phyloP scores from a whole-genome alignment of 768 basidiomycete genomes.

The Russula abietina region DNA sequence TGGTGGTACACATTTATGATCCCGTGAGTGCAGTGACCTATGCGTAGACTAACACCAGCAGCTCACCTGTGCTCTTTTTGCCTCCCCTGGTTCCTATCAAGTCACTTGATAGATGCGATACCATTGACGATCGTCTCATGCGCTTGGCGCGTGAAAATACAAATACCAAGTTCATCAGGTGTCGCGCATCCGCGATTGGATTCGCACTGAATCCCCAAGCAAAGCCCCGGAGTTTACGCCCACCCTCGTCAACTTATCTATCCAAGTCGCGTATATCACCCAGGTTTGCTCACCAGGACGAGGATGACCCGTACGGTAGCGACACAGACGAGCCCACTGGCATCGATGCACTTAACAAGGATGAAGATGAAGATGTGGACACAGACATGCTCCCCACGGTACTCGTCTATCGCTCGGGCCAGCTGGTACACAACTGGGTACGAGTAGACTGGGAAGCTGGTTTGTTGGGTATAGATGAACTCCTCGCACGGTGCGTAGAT shows the following conservation, averaged over 20 bases:
- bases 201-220: conserved; percentile 45
- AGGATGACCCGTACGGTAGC: conserved; percentile 45
- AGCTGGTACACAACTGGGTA: conserved; percentile 86
- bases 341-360: conserved; percentile 18
- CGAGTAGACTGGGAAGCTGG: conserved; percentile 84
- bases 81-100: conserved; percentile 27
- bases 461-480: conserved; percentile 57
- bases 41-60: neutral
- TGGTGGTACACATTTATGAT: conserved; percentile 82
- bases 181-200: conserved; percentile 68
- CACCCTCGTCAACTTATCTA: conserved; percentile 19
- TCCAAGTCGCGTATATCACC: conserved; percentile 19
- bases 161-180: conserved; percentile 75
- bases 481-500: conserved; percentile 51
- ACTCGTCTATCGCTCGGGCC: conserved; percentile 71
- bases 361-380: conserved; percentile 59
- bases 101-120: conserved; percentile 72
- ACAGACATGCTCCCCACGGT: conserved; percentile 75
- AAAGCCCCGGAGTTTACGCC: conserved; percentile 11
- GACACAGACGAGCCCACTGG: conserved; percentile 34
- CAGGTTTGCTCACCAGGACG: conserved; percentile 33
- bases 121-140: conserved; percentile 60
- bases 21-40: conserved; percentile 45
- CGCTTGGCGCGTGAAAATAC: conserved; percentile 64
- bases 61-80: neutral